Evolutionary conservation across 495 filamentous ascomycete species (phyloP).

Genomic region (Podospora pseudocomata): DNA sequence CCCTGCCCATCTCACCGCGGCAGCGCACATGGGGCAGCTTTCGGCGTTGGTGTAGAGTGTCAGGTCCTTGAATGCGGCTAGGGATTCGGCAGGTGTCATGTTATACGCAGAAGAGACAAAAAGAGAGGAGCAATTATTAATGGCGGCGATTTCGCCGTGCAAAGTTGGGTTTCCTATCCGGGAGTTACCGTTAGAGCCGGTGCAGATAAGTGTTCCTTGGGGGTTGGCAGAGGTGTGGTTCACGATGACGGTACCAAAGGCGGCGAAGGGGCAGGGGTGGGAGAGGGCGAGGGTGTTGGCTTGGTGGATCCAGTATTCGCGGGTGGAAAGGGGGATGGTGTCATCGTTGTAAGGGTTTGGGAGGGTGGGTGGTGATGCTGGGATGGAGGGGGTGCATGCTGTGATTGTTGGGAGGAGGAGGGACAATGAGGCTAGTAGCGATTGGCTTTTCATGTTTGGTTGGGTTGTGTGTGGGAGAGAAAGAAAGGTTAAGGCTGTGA

Average conservation of each 20-base stretch:
- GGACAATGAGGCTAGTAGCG: no score
- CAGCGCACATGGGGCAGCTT: slow-evolving; percentile 57
- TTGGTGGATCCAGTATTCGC: slow-evolving; percentile 49
- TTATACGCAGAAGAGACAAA: slow-evolving; percentile 45
- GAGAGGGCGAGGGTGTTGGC: slow-evolving; percentile 42
- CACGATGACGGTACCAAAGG: slow-evolving; percentile 53
- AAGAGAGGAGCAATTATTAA: slow-evolving; percentile 49
- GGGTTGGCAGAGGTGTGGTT: slow-evolving; percentile 44
- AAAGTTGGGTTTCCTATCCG: slow-evolving; percentile 45
- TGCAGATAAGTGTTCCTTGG: slow-evolving; percentile 46
- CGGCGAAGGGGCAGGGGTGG: slow-evolving; percentile 47
- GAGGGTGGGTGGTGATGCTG: not conserved
- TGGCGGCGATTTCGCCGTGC: slow-evolving; percentile 55
- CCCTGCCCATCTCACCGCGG: slow-evolving; percentile 53
- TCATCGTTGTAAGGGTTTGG: slow-evolving; percentile 17
- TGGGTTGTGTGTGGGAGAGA: no score
- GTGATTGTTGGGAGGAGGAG: no score
- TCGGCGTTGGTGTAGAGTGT: slow-evolving; percentile 56
- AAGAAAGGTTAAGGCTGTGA: no score
- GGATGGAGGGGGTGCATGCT: no score
- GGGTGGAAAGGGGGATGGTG: slow-evolving; percentile 34
- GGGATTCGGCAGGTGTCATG: slow-evolving; percentile 36
- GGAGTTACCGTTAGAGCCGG: slow-evolving; percentile 40
- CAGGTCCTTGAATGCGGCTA: slow-evolving; percentile 44
- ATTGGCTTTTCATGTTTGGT: no score